Evolutionary conservation across 2,329 filamentous ascomycete species (phyloP), one percentile per base, ranked within the genome.

Genomic region (Alternaria sp.): DNA sequence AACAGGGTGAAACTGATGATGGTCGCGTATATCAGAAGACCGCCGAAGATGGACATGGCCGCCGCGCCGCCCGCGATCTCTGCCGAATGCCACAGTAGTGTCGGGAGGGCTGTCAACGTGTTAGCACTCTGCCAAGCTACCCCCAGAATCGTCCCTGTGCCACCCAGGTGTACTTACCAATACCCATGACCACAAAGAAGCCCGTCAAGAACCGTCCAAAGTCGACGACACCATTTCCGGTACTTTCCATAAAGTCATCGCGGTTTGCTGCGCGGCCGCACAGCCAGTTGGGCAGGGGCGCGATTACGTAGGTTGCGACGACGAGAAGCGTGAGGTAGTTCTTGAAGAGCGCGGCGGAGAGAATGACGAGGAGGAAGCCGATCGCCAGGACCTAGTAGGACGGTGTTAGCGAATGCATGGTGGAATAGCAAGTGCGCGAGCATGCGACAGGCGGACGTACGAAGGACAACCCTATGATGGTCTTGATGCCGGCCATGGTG

Each of bases 1-100:
- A 98, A 99, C 89, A 97, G 92, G 70, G 92, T 91, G 81, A 99
- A 99, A 83, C 92, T 96, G 82, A 99, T 96, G 79, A 99, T 97
- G 52, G 96, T 99, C 61, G 93, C 93, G 82, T 99, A 99, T 79
- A 99, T 99, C 78, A 99, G 84, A 63, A 97, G 84, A 56, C 96
- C 96, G 26, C 96, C 96, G 56, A 95, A 83, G 73, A 99, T 91
- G 56, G 92, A 96, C 96, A 99, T 99, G 78, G 93, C 84, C 90
- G 97, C 97, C 52, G 96, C 96, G 56, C 93, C 90, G 61, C 91
- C 81, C 66, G 89, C 84, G 77, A 99, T 99, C 67, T 96, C 86
- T 62, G 88, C 88, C 66, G 92, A 91, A 81, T 98, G 96, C 50
- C 94, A 93, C 56, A 99, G 89, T 43, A 98, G 87, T 13, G 92